Percentiles rank a stretch among this genome's conserved stretches.
phyloP scores from a whole-genome alignment of 2,329 filamentous ascomycete genomes.

The Trichoderma arundinaceum region DNA sequence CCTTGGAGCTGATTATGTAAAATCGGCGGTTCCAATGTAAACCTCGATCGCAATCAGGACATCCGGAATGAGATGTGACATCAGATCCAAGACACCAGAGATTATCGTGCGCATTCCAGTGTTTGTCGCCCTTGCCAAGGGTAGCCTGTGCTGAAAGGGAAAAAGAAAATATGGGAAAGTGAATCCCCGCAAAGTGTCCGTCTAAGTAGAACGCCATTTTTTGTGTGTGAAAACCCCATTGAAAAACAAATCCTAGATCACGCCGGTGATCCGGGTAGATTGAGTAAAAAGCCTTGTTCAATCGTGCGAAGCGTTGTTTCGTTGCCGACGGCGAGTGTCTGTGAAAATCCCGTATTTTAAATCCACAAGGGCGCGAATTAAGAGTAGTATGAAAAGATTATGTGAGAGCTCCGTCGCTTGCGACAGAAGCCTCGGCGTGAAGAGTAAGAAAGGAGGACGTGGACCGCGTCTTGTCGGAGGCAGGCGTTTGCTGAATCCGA shows the following conservation, averaged over 20 bases:
- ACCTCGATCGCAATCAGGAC: conserved; percentile 13
- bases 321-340: conserved; percentile 40
- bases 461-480: background rate
- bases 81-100: conserved; percentile 29
- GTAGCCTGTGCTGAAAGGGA: conserved; percentile 13
- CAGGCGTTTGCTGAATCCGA: conserved; percentile 2
- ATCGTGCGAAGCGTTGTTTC: conserved; percentile 30
- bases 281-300: conserved; percentile 32
- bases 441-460: conserved; percentile 12
- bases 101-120: conserved; percentile 20
- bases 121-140: conserved; percentile 26
- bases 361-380: conserved; percentile 41
- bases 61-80: conserved; percentile 27
- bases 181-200: conserved; percentile 37
- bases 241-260: conserved; percentile 33
- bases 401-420: conserved; percentile 12
- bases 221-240: conserved; percentile 19
- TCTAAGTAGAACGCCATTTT: conserved; percentile 45
- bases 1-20: conserved; percentile 27
- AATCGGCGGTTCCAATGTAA: background rate
- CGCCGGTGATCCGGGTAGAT: conserved; percentile 28
- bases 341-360: conserved; percentile 43
- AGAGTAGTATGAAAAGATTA: conserved; percentile 22
- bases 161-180: conserved; percentile 34
- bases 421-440: background rate